Evolutionary conservation across 2,329 filamentous ascomycete species (phyloP).

Genomic region (Verticillium zaregamsianum): DNA sequence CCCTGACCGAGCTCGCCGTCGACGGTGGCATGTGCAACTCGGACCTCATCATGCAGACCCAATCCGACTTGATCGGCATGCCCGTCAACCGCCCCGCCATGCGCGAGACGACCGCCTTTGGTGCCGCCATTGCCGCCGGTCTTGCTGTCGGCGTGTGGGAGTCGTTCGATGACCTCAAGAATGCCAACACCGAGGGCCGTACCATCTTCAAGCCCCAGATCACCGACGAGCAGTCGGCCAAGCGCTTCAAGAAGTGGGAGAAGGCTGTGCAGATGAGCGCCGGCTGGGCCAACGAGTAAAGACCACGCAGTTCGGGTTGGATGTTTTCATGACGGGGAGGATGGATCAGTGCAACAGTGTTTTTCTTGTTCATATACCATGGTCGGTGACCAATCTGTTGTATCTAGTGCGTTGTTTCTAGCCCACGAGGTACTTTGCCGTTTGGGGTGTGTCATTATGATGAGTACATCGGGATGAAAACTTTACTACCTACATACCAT

Average conservation of each 20-base stretch:
- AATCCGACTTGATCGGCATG: slow-evolving; percentile 76
- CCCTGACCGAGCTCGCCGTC: slow-evolving; percentile 69
- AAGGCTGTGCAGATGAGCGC: slow-evolving; percentile 76
- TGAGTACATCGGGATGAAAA: neutral
- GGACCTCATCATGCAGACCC: slow-evolving; percentile 77
- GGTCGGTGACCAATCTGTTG: neutral
- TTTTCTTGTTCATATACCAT: neutral
- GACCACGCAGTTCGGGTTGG: neutral
- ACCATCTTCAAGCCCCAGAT: slow-evolving; percentile 67
- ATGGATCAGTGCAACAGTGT: neutral
- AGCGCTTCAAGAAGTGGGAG: slow-evolving; percentile 68
- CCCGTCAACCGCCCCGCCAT: slow-evolving; percentile 74
- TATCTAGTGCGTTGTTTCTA: neutral
- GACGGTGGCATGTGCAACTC: slow-evolving; percentile 82
- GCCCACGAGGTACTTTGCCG: neutral
- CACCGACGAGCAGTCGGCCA: slow-evolving; percentile 50
- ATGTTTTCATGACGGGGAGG: neutral
- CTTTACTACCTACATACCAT: neutral
- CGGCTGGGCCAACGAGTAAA: slow-evolving; percentile 50
- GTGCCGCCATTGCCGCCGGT: slow-evolving; percentile 78
- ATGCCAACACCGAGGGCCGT: slow-evolving; percentile 66
- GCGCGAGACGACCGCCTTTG: slow-evolving; percentile 79
- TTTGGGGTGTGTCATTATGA: neutral
- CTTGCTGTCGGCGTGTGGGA: slow-evolving; percentile 73
- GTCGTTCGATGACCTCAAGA: slow-evolving; percentile 65